Evolutionary conservation across 2,329 filamentous ascomycete genomes (phyloP), one percentile per base, ranked within the genome.

Genomic region (Pyricularia pennisetigena): DNA sequence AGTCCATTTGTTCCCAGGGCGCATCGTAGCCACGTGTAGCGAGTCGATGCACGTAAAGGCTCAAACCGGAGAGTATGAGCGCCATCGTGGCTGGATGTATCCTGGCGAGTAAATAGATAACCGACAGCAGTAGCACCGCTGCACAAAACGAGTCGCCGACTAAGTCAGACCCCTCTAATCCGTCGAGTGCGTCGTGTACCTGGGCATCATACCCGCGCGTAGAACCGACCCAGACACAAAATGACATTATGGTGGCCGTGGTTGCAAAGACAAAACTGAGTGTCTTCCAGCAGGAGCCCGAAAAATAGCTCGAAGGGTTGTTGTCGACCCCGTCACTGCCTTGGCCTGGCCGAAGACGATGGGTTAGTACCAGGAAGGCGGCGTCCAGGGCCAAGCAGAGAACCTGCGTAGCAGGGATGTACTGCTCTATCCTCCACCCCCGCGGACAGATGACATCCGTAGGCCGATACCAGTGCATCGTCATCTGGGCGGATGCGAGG

Each of bases 301-400:
- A 26, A 28, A 20, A 28, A 23, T 26, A 29, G 59, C 24, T 28
- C 2, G 16, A 6, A 8, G 16, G 12, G 26, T 26, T 28, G 24
- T 16, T 28, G 9, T 62, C 59, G 26, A 26, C 16, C 23, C 59
- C 24, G 12, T 62, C 59, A 16, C 26, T 62, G 8, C 23, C 59
- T 8, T 62, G 59, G 59, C 59, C 14, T 7, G 24, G 59, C 59
- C 59, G 59, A 16, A 62, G 4, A 16, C 59, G 59, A 16, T 62
- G 24, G 26, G 26, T 62, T 16, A 62, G 26, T 28, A 62, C 59
- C 59, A 64, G 9, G 7, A 67, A 32, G n/a, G 30, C 66, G 4
- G 66, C 66, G 28, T 67, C 66, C n/a, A 67, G n/a, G 12, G 32
- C 32, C 59, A 67, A 16, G 10, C 66, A 35, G 57, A 62, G 4